Evolutionary conservation across 1,284 basidiomycete genomes (phyloP).

Genomic region (Cystobasidium slooffiae): DNA sequence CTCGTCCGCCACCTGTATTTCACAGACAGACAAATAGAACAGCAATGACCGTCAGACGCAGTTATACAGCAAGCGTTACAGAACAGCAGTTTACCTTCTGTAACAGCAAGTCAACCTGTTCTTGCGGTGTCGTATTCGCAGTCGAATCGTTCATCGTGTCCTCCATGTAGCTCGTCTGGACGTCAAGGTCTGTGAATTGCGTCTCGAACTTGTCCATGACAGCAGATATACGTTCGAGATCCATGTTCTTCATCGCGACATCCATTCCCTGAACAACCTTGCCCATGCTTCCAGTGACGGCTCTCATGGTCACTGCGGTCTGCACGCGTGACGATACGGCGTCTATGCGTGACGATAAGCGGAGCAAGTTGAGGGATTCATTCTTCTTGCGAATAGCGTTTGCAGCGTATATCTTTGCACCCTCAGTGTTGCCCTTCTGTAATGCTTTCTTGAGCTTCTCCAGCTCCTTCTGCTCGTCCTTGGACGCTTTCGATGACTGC

Average conservation of each 20-base stretch:
- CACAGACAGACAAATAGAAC: not conserved
- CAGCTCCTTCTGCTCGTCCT: constrained; percentile 86
- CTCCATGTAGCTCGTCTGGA: constrained; percentile 98
- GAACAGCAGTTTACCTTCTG: constrained; percentile 67
- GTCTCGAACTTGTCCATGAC: constrained; percentile 99
- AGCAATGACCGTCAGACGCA: not conserved
- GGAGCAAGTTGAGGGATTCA: constrained; percentile 85
- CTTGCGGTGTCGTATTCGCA: constrained; percentile 90
- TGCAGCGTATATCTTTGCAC: constrained; percentile 97
- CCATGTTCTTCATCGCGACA: constrained; percentile 99
- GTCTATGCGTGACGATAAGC: constrained; percentile 76
- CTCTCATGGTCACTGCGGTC: constrained; percentile 97
- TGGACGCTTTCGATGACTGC: constrained; percentile 94
- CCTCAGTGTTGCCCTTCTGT: constrained; percentile 94
- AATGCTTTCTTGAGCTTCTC: constrained; percentile 90
- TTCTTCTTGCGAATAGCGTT: constrained; percentile 99
- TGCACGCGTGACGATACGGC: constrained; percentile 96
- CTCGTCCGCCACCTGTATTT: constrained; percentile 82
- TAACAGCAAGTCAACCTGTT: constrained; percentile 92
- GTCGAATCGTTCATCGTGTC: constrained; percentile 93
- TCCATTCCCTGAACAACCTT: constrained; percentile 98
- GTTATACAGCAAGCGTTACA: not conserved
- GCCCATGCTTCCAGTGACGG: constrained; percentile 87
- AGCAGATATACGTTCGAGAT: constrained; percentile 95
- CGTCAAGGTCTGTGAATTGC: constrained; percentile 96